Base-by-base conservation (phyloP, 2,329 filamentous ascomycete species). In the Didymella glomerata region DNA sequence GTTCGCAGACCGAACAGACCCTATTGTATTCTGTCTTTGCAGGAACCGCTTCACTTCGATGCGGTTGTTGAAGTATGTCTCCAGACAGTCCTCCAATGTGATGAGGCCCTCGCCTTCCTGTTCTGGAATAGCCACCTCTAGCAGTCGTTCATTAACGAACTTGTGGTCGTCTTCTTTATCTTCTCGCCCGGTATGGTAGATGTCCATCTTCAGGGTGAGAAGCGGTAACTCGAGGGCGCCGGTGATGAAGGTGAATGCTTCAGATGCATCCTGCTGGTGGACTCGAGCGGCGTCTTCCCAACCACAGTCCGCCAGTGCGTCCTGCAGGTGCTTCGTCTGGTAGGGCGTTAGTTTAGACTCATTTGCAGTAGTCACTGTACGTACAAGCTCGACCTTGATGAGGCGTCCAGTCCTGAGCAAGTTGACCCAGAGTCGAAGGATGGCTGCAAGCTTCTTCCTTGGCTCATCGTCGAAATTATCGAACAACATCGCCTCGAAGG, bases 161-260 rank as follows among this genome's bases (percentile, higher is more conserved):
- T 96, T 97, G 81, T 98, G 94, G 70, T 99, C 95, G 65, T 96
- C 93, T 40, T 87, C 86, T 48, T 90, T 89, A 62, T 90, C 86
- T 69, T 91, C 90, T 71, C 91, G 92, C 14, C 94, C 95, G 24
- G 92, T 91, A 71, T 97, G 95, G 68, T 94, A 97, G 14, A 98
- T 88, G 73, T 98, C 93, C 81, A 97, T 94, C 74, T 97, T 96
- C 36, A 98, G 79, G 0, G 93, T 93, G 25, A 98, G 84, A 2
- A 98, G 83, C 7, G 95, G 95, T 16, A 98, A 79, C 68, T 96
- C 89, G 20, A 99, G 84, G 22, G 90, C 92, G 66, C 93, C 93
- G 0, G 94, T 97, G 64, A 99, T 93, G 75, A 97, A 97, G 0
- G 89, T 91, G 74, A 98, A 98, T 1, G 93, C 93, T 77, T 99